Percentiles rank a stretch among this genome's conserved stretches.
Evolutionary conservation across 1,284 basidiomycete genomes (phyloP).

Genomic region (Trametes polyzona): DNA sequence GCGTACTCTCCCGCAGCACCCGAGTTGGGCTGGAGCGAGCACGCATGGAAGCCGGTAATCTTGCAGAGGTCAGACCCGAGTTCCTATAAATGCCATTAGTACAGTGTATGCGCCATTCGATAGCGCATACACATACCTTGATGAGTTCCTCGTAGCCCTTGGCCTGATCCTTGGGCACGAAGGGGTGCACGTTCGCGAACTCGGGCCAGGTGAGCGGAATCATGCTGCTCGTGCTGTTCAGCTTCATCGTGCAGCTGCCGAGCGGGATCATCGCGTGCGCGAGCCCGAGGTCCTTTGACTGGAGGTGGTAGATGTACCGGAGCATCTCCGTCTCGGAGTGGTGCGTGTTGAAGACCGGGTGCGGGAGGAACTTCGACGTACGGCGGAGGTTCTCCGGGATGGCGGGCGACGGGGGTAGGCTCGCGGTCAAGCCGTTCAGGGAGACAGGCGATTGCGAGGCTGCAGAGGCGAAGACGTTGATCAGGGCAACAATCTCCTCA

Average conservation of each 20-base stretch:
- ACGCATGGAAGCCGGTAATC: constrained; percentile 94
- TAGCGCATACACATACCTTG: constrained; percentile 49
- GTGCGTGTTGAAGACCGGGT: constrained; percentile 93
- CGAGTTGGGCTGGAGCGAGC: constrained; percentile 96
- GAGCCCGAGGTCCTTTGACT: constrained; percentile 93
- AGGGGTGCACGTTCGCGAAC: constrained; percentile 90
- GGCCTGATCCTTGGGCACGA: constrained; percentile 90
- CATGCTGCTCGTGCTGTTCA: constrained; percentile 98
- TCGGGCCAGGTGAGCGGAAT: constrained; percentile 94
- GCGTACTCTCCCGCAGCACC: constrained; percentile 97
- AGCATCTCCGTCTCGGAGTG: constrained; percentile 99
- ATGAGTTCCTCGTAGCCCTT: constrained; percentile 87
- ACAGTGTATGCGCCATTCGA: neutral
- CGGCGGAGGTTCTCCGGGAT: constrained; percentile 70
- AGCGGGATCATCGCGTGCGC: constrained; percentile 98
- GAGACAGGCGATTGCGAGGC: constrained; percentile 48
- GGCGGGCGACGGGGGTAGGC: constrained; percentile 41
- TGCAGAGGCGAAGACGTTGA: constrained; percentile 81
- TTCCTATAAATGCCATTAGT: constrained; percentile 54
- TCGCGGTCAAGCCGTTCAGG: constrained; percentile 46
- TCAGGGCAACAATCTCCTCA: constrained; percentile 74
- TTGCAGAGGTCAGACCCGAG: constrained; percentile 90
- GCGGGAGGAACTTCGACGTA: constrained; percentile 78
- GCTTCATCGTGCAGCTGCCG: constrained; percentile 96
- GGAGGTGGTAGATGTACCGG: constrained; percentile 93